phyloP scores from a whole-genome alignment of 2,329 filamentous ascomycete species.

The Zarea fungicola region DNA sequence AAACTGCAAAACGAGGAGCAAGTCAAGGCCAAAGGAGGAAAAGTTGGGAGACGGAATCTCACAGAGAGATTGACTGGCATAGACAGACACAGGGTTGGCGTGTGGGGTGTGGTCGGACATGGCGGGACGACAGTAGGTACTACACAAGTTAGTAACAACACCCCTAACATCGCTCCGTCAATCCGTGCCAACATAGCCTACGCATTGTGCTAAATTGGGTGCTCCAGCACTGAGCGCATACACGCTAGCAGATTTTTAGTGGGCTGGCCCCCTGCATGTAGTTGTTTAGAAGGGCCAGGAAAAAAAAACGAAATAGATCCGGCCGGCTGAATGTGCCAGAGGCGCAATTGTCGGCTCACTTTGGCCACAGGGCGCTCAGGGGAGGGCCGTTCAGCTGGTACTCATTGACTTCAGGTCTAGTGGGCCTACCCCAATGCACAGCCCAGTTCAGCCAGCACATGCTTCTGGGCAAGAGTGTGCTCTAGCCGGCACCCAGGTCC shows the following conservation, averaged over 20 bases:
- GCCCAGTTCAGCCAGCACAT: neutral
- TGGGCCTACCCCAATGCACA: neutral
- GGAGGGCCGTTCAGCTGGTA: neutral
- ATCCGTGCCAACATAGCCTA: no score
- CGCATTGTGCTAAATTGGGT: no score
- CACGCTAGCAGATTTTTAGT: neutral
- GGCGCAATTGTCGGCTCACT: slow-evolving; percentile 4
- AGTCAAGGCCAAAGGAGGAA: neutral
- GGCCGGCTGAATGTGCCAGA: slow-evolving; percentile 13
- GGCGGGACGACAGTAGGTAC: no score
- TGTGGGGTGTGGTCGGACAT: neutral
- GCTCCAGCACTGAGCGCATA: no score
- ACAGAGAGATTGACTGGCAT: neutral
- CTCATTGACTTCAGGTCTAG: neutral
- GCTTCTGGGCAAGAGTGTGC: neutral
- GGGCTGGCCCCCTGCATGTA: neutral
- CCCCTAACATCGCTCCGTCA: no score
- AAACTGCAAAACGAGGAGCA: slow-evolving; percentile 15
- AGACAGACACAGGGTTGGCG: neutral
- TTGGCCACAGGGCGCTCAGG: neutral
- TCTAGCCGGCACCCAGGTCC: neutral
- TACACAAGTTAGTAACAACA: no score
- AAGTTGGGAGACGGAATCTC: no score
- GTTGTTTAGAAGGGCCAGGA: neutral
- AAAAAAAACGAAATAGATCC: neutral